Conservation (phyloP, 179 eudicot genomes). For the Silene coronaria region DNA sequence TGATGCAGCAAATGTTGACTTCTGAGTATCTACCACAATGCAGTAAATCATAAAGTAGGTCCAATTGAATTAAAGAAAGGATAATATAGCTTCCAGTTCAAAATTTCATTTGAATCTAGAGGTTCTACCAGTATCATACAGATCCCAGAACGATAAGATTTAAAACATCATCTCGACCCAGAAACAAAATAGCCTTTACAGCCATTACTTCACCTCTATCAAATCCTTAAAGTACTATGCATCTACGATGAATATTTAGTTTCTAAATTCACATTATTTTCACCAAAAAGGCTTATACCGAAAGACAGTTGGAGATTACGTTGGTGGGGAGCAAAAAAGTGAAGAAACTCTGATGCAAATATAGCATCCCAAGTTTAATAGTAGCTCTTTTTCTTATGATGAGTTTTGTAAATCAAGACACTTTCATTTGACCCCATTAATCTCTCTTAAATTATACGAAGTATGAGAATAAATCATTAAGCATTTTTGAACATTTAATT, state of each 20-base stretch:
- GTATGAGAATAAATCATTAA: too few species aligned
- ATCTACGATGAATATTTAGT: neutral
- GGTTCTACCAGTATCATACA: neutral
- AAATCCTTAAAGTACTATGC: neutral
- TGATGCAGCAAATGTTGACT: slow-evolving; percentile 42
- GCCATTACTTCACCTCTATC: neutral
- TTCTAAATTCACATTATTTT: neutral
- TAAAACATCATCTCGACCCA: neutral
- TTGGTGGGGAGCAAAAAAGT: neutral
- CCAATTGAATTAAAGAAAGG: neutral
- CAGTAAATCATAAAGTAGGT: slow-evolving; percentile 2
- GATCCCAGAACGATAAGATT: neutral
- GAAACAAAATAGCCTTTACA: neutral
- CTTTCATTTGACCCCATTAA: too few species aligned
- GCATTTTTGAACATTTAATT: too few species aligned
- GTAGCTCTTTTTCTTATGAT: too few species aligned
- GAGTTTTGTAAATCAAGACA: too few species aligned
- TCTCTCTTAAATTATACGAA: too few species aligned
- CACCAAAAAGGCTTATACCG: neutral
- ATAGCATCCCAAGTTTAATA: neutral
- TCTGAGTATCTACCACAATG: slow-evolving; percentile 39
- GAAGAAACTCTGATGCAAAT: neutral
- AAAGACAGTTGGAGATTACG: neutral
- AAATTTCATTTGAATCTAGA: neutral
- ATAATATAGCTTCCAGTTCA: neutral